Evolutionary conservation across 176 grass and related monocot species (phyloP), one percentile per base, ranked within the genome.

Genomic region (Cymbopogon citratus): DNA sequence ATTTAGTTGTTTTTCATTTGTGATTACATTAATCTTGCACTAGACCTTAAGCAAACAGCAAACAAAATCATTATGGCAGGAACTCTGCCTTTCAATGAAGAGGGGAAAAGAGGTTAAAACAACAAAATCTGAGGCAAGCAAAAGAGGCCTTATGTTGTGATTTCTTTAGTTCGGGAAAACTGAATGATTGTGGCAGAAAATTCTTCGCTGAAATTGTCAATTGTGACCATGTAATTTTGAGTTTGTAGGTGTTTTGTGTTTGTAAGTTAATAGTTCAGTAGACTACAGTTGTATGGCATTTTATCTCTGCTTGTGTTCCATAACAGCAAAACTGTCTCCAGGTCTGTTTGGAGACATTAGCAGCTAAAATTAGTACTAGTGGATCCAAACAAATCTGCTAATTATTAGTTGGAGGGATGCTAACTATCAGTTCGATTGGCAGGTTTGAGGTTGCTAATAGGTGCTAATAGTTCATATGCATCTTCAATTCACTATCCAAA

Each of bases 21-120:
- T 7, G 34, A 48, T 48, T 38, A 70, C 51, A 33, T 76, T 61
- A 80, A 75, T 69, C 38, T 25, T 84, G 41, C 57, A 72, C 56
- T 65, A 54, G 43, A 28, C 36, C n/a, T 54, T 48, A 14, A 74
- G 63, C 61, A 80, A 80, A 51, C 33, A 56, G 13, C 51, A 36
- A 73, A 19, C 36, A 21, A 3, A 48, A 45, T 16, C 43, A 13
- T 43, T 44, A 6, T 61, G 43, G 24, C n/a, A 26, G 7, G 51
- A 56, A 18, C 51, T 56, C 51, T 9, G 19, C 51, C 19, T 56
- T 56, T 56, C 51, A 56, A 56, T 56, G 21, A n/a, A 56, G 51
- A 56, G 19, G 19, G 7, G n/a, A 56, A 56, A 6, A 7, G 16
- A 56, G 19, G 21, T 56, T 56, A n/a, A 56, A 56, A 8, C 51